Percentiles rank a stretch among this genome's conserved stretches.
Evolutionary conservation across 768 basidiomycete genomes (phyloP).

Genomic region (Lactarius trivialis): DNA sequence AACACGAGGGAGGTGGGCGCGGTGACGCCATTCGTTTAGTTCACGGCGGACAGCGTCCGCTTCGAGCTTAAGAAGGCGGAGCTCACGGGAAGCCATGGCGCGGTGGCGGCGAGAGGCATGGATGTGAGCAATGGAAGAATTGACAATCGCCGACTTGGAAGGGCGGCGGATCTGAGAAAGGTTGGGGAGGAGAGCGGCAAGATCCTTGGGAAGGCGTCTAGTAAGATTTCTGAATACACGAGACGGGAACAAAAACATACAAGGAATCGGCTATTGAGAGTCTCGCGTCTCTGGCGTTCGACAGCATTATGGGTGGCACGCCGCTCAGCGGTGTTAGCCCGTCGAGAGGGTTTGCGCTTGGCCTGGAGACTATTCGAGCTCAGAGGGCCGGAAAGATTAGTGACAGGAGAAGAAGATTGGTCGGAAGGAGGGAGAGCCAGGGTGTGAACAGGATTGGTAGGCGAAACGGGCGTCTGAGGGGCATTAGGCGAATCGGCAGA

Average conservation of each 20-base stretch:
- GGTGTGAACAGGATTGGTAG: constrained; percentile 32
- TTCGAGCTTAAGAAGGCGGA: constrained; percentile 73
- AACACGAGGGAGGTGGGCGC: constrained; percentile 59
- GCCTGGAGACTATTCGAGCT: constrained; percentile 33
- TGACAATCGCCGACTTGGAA: constrained; percentile 95
- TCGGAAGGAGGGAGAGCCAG: constrained; percentile 33
- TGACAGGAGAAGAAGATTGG: constrained; percentile 21
- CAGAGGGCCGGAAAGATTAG: constrained; percentile 15
- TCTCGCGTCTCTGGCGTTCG: constrained; percentile 89
- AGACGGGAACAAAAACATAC: constrained; percentile 37
- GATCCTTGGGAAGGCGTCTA: constrained; percentile 47
- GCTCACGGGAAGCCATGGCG: constrained; percentile 71
- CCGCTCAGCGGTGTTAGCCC: constrained; percentile 95
- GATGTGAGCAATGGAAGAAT: constrained; percentile 87
- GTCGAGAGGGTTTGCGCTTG: constrained; percentile 78
- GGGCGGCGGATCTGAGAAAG: constrained; percentile 88
- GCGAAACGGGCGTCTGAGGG: constrained; percentile 46
- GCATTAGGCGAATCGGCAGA: constrained; percentile 40
- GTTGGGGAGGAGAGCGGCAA: constrained; percentile 87
- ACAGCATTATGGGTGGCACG: constrained; percentile 96
- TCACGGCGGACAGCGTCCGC: constrained; percentile 83
- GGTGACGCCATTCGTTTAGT: constrained; percentile 88
- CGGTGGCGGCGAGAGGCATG: constrained; percentile 78
- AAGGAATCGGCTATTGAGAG: constrained; percentile 86
- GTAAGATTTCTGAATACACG: constrained; percentile 5